Evolutionary conservation across 768 basidiomycete species (phyloP).

Genomic region (Calocera viscosa): DNA sequence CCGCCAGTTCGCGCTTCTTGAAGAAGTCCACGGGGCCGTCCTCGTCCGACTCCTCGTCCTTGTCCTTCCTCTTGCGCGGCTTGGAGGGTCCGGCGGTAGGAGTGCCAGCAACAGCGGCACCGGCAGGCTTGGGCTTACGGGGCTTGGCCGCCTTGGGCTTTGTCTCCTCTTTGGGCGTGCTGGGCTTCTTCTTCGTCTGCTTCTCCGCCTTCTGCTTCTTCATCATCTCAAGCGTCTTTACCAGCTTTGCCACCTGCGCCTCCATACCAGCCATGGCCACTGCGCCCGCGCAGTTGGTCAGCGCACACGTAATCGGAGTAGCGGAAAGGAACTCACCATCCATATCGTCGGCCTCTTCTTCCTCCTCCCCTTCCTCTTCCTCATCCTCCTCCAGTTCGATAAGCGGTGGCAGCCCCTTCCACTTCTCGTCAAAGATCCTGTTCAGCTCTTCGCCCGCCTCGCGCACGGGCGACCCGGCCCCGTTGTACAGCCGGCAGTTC

Average conservation of each 20-base stretch:
- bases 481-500: constrained; percentile 90
- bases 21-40: constrained; percentile 56
- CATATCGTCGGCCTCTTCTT: constrained; percentile 42
- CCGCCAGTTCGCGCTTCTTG: constrained; percentile 97
- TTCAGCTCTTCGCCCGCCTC: constrained; percentile 76
- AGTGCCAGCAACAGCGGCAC: constrained; percentile 11
- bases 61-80: constrained; percentile 18
- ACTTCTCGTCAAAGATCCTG: constrained; percentile 83
- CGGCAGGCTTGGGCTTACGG: constrained; percentile 23
- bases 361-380: constrained; percentile 54
- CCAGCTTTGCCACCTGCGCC: constrained; percentile 66
- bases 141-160: constrained; percentile 38
- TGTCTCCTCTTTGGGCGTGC: constrained; percentile 33
- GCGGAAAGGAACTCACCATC: constrained; percentile 52
- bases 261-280: constrained; percentile 69
- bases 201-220: constrained; percentile 62
- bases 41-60: constrained; percentile 15
- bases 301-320: constrained; percentile 19
- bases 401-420: constrained; percentile 54
- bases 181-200: constrained; percentile 41
- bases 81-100: constrained; percentile 10
- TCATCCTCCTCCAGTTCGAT: constrained; percentile 34
- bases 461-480: constrained; percentile 73
- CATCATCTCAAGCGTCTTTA: constrained; percentile 46
- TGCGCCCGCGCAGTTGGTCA: constrained; percentile 22